Conservation (phyloP, 2,329 filamentous ascomycete species). For the Hypomyces perniciosus region DNA sequence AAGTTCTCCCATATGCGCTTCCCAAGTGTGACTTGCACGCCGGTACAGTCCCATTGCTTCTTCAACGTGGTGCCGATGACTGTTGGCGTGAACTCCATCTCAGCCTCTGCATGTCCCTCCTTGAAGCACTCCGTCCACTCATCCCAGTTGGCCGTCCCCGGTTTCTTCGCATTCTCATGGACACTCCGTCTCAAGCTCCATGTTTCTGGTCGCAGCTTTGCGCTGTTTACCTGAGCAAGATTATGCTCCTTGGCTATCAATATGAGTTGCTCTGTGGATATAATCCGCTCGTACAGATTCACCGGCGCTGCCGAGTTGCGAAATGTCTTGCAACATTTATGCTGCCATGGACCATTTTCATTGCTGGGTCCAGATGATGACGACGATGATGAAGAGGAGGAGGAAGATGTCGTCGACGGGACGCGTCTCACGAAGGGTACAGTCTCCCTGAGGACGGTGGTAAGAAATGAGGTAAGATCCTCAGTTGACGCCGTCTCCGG, state of each 20-base stretch:
- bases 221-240: constrained; percentile 17
- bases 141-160: constrained; percentile 53
- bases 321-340: constrained; percentile 43
- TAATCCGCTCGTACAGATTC: constrained; percentile 45
- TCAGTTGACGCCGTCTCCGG: constrained; percentile 30
- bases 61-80: constrained; percentile 30
- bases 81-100: constrained; percentile 35
- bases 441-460: constrained; percentile 50
- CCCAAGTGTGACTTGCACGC: constrained; percentile 32
- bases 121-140: constrained; percentile 59
- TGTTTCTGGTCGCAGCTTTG: constrained; percentile 37
- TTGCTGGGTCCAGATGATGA: neutral
- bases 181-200: constrained; percentile 61
- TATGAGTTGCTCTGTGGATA: constrained; percentile 40
- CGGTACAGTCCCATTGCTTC: constrained; percentile 41
- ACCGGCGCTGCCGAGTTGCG: constrained; percentile 45
- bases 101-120: constrained; percentile 37
- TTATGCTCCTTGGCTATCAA: constrained; percentile 30
- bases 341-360: constrained; percentile 38
- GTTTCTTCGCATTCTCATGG: constrained; percentile 47
- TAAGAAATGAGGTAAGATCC: constrained; percentile 46
- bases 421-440: constrained; percentile 52
- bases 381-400: constrained; percentile 16
- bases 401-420: constrained; percentile 31
- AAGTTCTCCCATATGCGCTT: constrained; percentile 41